Evolutionary conservation across 2,329 filamentous ascomycete genomes (phyloP).

Genomic region (Epicoccum sorghinum): DNA sequence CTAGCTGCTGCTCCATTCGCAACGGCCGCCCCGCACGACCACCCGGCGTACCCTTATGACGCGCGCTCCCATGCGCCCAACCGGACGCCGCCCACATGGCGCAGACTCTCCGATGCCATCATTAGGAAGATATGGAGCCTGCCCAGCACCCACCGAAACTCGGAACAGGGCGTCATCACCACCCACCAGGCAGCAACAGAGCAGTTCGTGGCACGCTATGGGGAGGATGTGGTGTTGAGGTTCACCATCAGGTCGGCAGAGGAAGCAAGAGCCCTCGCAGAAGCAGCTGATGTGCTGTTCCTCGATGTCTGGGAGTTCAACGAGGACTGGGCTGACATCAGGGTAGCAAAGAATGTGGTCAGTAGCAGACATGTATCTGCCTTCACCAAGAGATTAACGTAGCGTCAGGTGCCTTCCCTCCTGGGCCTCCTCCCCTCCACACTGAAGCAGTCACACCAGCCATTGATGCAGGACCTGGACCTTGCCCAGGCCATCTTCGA

Average conservation of each 20-base stretch:
- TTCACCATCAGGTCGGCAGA: conserved; percentile 76
- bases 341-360: conserved; percentile 76
- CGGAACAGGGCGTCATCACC: background rate
- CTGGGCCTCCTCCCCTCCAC: conserved; percentile 78
- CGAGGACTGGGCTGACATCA: conserved; percentile 81
- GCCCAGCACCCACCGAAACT: conserved; percentile 25
- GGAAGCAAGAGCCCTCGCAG: conserved; percentile 73
- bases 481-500: conserved; percentile 77
- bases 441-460: conserved; percentile 72
- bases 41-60: conserved; percentile 19
- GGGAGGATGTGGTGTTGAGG: conserved; percentile 83
- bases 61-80: conserved; percentile 17
- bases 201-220: conserved; percentile 62
- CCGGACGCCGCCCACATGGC: conserved; percentile 41
- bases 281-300: conserved; percentile 75
- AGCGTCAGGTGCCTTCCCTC: conserved; percentile 66
- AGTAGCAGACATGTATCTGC: conserved; percentile 28
- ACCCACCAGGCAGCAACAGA: conserved; percentile 16
- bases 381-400: background rate
- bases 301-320: conserved; percentile 91
- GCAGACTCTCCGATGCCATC: conserved; percentile 45
- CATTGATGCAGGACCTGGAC: conserved; percentile 74
- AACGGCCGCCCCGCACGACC: conserved; percentile 40
- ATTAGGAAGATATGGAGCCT: conserved; percentile 41
- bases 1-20: conserved; percentile 32